Evolutionary conservation across 352 stramenopile genomes (phyloP), one percentile per base, ranked within the genome.

Genomic region (Pythium biforme): DNA sequence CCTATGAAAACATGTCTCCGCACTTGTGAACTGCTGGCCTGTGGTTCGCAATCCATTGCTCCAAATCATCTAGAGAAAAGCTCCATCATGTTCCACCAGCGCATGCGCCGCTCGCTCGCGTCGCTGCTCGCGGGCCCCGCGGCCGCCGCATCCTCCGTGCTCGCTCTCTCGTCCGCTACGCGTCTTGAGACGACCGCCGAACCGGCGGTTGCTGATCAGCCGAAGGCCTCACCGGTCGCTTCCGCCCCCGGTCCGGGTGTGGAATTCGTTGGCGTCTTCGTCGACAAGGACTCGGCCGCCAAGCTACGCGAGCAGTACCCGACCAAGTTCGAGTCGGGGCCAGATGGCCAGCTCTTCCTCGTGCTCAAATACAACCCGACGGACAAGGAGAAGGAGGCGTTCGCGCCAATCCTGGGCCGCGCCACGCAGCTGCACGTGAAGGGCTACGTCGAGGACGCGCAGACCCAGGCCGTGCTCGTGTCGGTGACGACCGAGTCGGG

Each of bases 311-410:
- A 71, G 51, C 73, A 81, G 22, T 93, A 85, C 68, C 80, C 81
- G 19, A 52, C 70, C 69, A 85, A 86, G 62, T 88, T 87, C 45
- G 55, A 52, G 31, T 59, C 46, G 4, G 53, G 45, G 1, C 53
- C 55, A 11, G 71, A 66, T 11, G 70, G 79, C 45, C 66, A 79
- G 62, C 75, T 91, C 6, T 87, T 90, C 39, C 71, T 91, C 26
- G 80, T 91, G 57, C 78, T 94, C 68, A 89, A 87, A 63, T 90
- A 80, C 66, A 85, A 92, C 65, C 85, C 85, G 46, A 84, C 76
- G 8, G 73, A 68, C 17, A 59, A 88, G 49, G 85, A 94, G 70
- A 79, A 88, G 48, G 76, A 91, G 39, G 71, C 77, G 29, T 94
- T 94, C 55, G 77, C 76, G 29, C 85, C 83, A 31, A 80, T 94